A percentile compares a stretch with the other conserved stretches of the same genome.
phyloP scores from a whole-genome alignment of 371 early-diverging fungal genomes.

The Batkoa obscura region DNA sequence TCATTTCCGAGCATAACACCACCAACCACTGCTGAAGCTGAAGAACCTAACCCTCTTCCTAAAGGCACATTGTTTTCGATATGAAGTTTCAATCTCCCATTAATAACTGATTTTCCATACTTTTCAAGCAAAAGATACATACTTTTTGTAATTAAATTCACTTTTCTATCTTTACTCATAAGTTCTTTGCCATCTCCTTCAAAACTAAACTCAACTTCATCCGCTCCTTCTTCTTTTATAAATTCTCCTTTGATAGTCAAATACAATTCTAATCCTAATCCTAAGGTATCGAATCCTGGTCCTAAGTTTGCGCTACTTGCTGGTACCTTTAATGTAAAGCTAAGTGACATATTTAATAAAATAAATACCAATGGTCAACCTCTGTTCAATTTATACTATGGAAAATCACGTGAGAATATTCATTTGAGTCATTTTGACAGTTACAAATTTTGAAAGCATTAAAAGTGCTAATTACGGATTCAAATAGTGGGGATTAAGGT shows the following conservation, averaged over 20 bases:
- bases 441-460: no score
- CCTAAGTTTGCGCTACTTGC: conserved; percentile 92
- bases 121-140: conserved; percentile 65
- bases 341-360: no score
- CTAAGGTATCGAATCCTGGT: conserved; percentile 90
- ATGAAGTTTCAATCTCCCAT: conserved; percentile 27
- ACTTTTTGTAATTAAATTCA: conserved; percentile 79
- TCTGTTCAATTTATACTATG: no score
- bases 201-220: conserved; percentile 42
- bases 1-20: conserved; percentile 73
- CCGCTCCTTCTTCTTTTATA: conserved; percentile 9
- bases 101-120: conserved; percentile 31
- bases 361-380: no score
- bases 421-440: no score
- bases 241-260: conserved; percentile 42
- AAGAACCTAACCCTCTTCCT: conserved; percentile 88
- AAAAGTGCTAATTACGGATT: no score
- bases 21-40: conserved; percentile 89
- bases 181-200: conserved; percentile 55
- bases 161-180: conserved; percentile 50
- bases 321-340: conserved; percentile 38
- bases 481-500: no score
- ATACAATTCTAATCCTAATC: conserved; percentile 69
- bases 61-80: conserved; percentile 81
- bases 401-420: no score